Conservation (phyloP, 2,329 filamentous ascomycete species). For the Venturia carpophila region DNA sequence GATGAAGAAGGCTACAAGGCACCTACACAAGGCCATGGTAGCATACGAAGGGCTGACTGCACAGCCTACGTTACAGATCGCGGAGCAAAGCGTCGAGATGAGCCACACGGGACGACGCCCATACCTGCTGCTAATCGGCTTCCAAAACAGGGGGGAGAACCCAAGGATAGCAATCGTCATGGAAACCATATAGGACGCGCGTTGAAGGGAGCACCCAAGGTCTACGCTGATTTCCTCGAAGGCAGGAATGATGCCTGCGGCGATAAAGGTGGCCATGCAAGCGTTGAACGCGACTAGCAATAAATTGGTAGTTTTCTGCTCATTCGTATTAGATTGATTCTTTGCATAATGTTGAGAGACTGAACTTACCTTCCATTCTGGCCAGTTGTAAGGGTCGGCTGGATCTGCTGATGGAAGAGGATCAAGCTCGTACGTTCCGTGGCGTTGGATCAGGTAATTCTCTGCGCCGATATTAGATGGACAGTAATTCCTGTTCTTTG, state of each 20-base stretch:
- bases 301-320: slow-evolving; percentile 44
- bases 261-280: slow-evolving; percentile 50
- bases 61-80: slow-evolving; percentile 47
- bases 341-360: background rate
- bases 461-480: slow-evolving; percentile 35
- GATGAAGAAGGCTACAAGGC: slow-evolving; percentile 50
- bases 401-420: slow-evolving; percentile 44
- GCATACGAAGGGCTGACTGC: slow-evolving; percentile 43
- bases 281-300: slow-evolving; percentile 50
- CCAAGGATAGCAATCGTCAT: slow-evolving; percentile 50
- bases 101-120: slow-evolving; percentile 50
- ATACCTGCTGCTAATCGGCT: slow-evolving; percentile 46
- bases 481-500: background rate
- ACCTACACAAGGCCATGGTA: slow-evolving; percentile 45
- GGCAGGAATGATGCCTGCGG: slow-evolving; percentile 47
- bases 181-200: slow-evolving; percentile 47
- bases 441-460: slow-evolving; percentile 44
- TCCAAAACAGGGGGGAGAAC: slow-evolving; percentile 49
- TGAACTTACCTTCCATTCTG: slow-evolving; percentile 39
- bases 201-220: slow-evolving; percentile 41
- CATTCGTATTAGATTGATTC: slow-evolving; percentile 23
- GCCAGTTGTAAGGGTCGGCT: slow-evolving; percentile 51
- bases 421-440: slow-evolving; percentile 48
- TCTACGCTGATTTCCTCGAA: slow-evolving; percentile 47
- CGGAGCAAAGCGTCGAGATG: slow-evolving; percentile 41